Base-by-base conservation (phyloP, 352 stramenopile genomes). In the Phytophthora cactorum region DNA sequence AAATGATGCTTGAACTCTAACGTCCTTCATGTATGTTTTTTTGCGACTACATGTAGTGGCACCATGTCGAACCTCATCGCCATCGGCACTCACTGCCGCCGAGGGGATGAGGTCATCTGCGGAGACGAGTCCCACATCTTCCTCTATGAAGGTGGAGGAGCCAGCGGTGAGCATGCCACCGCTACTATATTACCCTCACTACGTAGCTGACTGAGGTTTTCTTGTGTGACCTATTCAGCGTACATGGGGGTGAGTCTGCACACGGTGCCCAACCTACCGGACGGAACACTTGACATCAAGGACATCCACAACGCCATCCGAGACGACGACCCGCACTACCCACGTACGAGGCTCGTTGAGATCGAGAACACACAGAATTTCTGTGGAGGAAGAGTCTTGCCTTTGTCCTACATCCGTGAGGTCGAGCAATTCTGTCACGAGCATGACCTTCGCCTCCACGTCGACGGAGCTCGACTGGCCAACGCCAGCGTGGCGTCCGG, bases 321-420 rank as follows among this genome's bases (percentile, higher is more conserved):
- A 22, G 66, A 69, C 8, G 84, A 96, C 63, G 86, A 96, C 46
- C 82, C 79, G 52, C 88, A 96, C 64, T 94, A 89, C 59, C 88
- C 88, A 41, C 75, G 90, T 47, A 98, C 97, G 25, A 75, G 78
- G 12, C 77, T 99, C 27, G 87, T 99, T 7, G 88, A 81, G 72
- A 77, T 99, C 15, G 98, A 99, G 75, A 99, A 99, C 81, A 99
- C 97, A 45, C 98, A 99, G 63, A 99, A 99, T 77, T 94, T 93
- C 53, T 95, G 96, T 36, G 97, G 97, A 28, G 97, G 97, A 4
- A 82, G 93, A 11, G 84, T 97, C 25, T 80, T 99, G 29, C 79
- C 94, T 12, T 58, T 86, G 6, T 52, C 71, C 5, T 98, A 98
- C 73, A 81, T 99, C 53, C 74, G 85, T 47, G 47, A 81, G 8